Conservation (phyloP, 495 filamentous ascomycete genomes). For the Neurospora pannonica region DNA sequence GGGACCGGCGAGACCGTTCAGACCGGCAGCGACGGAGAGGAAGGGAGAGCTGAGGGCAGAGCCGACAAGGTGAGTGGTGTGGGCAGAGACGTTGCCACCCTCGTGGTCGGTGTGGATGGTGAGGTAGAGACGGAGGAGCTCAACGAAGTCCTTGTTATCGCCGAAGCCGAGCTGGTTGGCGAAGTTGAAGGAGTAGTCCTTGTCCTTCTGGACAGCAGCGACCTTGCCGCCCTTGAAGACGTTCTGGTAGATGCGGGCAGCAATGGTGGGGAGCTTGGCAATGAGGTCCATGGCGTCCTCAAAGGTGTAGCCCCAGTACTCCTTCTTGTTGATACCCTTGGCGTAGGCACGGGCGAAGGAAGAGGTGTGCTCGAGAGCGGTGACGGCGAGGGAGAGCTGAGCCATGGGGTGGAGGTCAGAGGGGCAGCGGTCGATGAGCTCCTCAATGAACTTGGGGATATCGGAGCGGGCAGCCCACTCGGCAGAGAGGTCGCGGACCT, state of each 20-base stretch:
- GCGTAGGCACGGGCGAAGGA: slow-evolving; percentile 96
- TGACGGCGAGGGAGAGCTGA: slow-evolving; percentile 96
- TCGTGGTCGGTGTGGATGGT: slow-evolving; percentile 99
- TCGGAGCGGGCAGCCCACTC: slow-evolving; percentile 98
- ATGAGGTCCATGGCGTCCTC: slow-evolving; percentile 99
- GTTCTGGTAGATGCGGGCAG: slow-evolving; percentile 97
- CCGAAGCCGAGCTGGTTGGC: slow-evolving; percentile 97
- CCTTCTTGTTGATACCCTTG: slow-evolving; percentile 96
- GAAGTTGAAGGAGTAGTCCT: slow-evolving; percentile 98
- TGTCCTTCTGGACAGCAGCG: slow-evolving; percentile 85
- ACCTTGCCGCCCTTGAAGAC: slow-evolving; percentile 99
- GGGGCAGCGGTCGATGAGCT: slow-evolving; percentile 98
- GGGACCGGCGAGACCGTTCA: slow-evolving; percentile 94
- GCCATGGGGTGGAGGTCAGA: slow-evolving; percentile 98
- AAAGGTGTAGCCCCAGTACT: slow-evolving; percentile 98
- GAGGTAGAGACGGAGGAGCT: slow-evolving; percentile 95
- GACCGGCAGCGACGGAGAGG: slow-evolving; percentile 89
- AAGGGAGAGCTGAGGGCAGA: slow-evolving; percentile 94
- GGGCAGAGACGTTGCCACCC: slow-evolving; percentile 95
- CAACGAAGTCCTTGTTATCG: slow-evolving; percentile 92
- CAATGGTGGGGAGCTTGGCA: slow-evolving; percentile 97
- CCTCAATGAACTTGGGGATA: slow-evolving; percentile 93
- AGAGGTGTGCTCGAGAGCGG: slow-evolving; percentile 95
- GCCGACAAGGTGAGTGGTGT: slow-evolving; percentile 97
- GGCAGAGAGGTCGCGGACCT: slow-evolving; percentile 92